Base-by-base conservation (phyloP, 192 early-diverging fungal genomes). In the Gigaspora rosea region DNA sequence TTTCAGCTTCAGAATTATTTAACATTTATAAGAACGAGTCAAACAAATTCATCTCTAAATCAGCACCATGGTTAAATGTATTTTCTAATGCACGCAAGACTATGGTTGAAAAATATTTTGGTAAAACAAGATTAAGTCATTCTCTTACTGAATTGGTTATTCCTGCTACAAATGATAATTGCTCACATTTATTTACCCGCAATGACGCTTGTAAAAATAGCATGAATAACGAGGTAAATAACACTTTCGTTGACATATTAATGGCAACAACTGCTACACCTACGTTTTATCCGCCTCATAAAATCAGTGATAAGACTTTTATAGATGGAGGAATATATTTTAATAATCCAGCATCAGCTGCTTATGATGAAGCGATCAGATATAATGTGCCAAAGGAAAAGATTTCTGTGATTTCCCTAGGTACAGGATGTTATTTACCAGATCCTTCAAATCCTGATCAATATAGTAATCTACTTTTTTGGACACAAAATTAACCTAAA, bases 211-310 rank as follows among this genome's bases (percentile, higher is more conserved):
- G 36, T 41, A 41, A 41, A 41, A 41, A 41, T 41, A 41, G 41
- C 41, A 41, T 0, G 41, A 41, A 41, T 41, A 7, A 3, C 7
- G 41, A 6, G 41, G 3, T 41, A 64, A 15, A 64, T 64, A 3
- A 41, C 4, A 64, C 62, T 33, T 64, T 64, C 33, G 12, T 64
- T 35, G 15, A 64, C 4, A 4, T 15, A 13, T 64, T 64, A 64
- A 41, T 64, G 62, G 62, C 62, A 12, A 64, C 62, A 35, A 64
- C 62, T 15, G 62, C 62, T 64, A 11, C 62, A 64, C 62, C 62
- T 13, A 35, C 22, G 10, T 64, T 64, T 64, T 64, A 33, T 41
- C 0, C 13, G 7, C 62, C 62, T 35, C 7, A 64, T 35, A 41
- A 64, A 33, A 32, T 22, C 33, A 7, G 41, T 3, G 2, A 41